Evolutionary conservation across 805 yeast species (phyloP), one percentile per base, ranked within the genome.

Genomic region (Barnettozyma pratensis): DNA sequence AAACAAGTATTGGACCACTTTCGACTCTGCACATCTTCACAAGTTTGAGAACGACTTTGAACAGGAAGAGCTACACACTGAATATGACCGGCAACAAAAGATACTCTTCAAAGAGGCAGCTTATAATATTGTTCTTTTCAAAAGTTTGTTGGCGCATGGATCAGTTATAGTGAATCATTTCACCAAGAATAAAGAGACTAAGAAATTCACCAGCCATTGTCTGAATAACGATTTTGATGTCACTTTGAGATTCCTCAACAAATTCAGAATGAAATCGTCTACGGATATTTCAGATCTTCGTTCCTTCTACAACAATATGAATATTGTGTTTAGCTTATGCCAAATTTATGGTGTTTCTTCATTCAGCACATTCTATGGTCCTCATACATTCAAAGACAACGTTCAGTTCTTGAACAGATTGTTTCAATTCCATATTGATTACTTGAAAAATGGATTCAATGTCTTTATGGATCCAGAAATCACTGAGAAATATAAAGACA

Each of bases 71-170:
- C n/a, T 59, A 5, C 58, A 61, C 47, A 42, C 48, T 42, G 57
- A 52, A n/a, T 59, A 57, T 44, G 61, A 58, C 36, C 7, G 30
- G 30, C 59, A 50, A 40, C 55, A 57, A 35, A 19, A 14, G 1
- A 47, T 45, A 10, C 31, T 45, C 29, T 44, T 58, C 51, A 49
- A 42, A 39, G 65, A 61, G 43, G 61, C 60, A 2, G 43, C 39
- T 19, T 56, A 54, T 19, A 61, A 61, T 40, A 52, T 61, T 47
- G 54, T 61, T 8, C 37, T 61, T 19, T 61, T 61, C 50, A 61
- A 61, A 47, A 49, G 59, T 6, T 30, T 61, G 11, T n/a, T 55
- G 30, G 44, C 60, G 6, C 51, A 48, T 38, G 62, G 62, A 40
- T 57, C 62, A n/a, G 53, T 54, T 4, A n/a, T 55, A 3, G 19